phyloP scores from a whole-genome alignment of 1,284 basidiomycete species.

The Ceratobasidium sp. region DNA sequence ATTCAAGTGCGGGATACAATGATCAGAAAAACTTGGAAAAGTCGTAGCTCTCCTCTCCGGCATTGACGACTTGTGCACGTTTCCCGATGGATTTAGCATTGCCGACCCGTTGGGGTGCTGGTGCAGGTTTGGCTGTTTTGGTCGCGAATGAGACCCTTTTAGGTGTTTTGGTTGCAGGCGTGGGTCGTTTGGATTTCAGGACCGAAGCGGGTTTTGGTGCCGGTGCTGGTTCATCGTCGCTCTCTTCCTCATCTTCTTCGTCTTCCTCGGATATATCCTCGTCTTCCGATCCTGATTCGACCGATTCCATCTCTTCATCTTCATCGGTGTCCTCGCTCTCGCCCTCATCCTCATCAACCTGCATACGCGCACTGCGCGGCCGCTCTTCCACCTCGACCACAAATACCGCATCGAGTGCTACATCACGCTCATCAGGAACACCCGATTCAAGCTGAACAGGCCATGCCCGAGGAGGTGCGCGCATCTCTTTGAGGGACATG shows the following conservation, averaged over 20 bases:
- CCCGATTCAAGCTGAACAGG: slow-evolving; percentile 51
- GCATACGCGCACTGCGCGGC: slow-evolving; percentile 63
- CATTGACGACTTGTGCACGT: neutral
- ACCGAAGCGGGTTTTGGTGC: slow-evolving; percentile 45
- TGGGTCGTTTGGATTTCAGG: slow-evolving; percentile 55
- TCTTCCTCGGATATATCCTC: slow-evolving; percentile 50
- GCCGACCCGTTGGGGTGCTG: slow-evolving; percentile 8
- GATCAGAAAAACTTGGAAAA: slow-evolving; percentile 29
- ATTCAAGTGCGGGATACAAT: neutral
- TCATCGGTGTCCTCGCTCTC: slow-evolving; percentile 61
- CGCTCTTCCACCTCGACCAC: slow-evolving; percentile 53
- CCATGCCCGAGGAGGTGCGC: slow-evolving; percentile 40
- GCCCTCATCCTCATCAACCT: slow-evolving; percentile 45
- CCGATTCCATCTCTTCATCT: slow-evolving; percentile 55
- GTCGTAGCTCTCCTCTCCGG: slow-evolving; percentile 18
- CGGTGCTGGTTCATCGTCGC: slow-evolving; percentile 44
- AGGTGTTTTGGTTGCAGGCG: slow-evolving; percentile 40
- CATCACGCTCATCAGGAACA: slow-evolving; percentile 54
- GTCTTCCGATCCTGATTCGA: slow-evolving; percentile 45
- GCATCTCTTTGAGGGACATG: slow-evolving; percentile 43
- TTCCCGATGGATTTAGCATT: neutral
- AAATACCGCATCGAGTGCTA: slow-evolving; percentile 47
- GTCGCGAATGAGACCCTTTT: slow-evolving; percentile 60
- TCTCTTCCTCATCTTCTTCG: slow-evolving; percentile 42
- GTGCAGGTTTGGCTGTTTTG: slow-evolving; percentile 48